Percentiles rank a stretch among this genome's conserved stretches.
Evolutionary conservation across 306 rosid genomes (phyloP).

Genomic region (Rosa lucieae): DNA sequence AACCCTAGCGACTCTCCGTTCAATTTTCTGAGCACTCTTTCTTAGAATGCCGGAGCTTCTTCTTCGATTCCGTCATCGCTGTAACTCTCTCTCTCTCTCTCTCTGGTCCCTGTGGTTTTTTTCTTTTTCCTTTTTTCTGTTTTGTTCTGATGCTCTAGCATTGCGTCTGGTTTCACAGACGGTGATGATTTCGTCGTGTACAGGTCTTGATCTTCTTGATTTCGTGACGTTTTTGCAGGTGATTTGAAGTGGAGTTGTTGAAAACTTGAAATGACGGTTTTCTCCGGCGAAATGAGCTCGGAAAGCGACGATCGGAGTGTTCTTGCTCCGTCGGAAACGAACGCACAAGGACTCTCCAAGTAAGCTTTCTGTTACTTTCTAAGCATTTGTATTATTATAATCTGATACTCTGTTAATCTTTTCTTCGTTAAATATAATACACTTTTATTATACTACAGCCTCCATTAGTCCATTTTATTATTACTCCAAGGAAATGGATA

Average conservation of each 20-base stretch:
- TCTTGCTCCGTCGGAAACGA: conserved; percentile 15
- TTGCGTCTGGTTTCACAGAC: neutral
- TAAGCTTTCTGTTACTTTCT: conserved; percentile 16
- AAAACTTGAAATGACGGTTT: neutral
- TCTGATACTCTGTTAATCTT: neutral
- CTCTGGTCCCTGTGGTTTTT: no score
- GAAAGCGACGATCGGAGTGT: conserved; percentile 13
- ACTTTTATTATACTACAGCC: neutral
- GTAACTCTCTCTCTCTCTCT: neutral
- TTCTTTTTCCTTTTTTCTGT: neutral
- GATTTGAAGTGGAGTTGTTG: neutral
- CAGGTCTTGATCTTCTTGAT: conserved; percentile 16
- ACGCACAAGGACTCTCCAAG: conserved; percentile 28
- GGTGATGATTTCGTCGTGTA: neutral
- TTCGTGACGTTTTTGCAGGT: neutral
- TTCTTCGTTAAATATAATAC: neutral
- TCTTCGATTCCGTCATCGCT: neutral
- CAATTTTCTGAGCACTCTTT: neutral
- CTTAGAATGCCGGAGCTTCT: neutral
- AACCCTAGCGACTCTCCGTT: neutral
- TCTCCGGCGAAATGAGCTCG: conserved; percentile 33
- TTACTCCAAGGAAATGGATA: neutral
- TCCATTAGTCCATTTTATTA: neutral
- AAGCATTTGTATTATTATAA: conserved; percentile 1
- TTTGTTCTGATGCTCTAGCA: neutral